Percentiles rank a stretch among this genome's conserved stretches.
Conservation (phyloP, 1,284 basidiomycete species). For the Ganoderma sinense region DNA sequence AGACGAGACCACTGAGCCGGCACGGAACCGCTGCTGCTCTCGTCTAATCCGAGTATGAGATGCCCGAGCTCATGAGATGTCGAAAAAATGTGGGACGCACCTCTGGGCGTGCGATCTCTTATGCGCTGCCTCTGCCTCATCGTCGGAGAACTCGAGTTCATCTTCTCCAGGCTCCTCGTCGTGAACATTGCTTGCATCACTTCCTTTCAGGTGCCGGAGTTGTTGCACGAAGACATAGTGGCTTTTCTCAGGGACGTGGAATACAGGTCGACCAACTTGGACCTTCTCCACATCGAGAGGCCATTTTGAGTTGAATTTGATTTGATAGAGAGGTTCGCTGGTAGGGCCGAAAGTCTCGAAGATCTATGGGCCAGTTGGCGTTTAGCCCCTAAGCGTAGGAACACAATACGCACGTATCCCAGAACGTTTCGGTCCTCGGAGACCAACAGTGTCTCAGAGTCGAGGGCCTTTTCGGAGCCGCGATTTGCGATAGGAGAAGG, state of each 20-base stretch:
- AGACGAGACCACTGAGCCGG: conserved; percentile 60
- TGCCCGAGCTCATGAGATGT: not conserved
- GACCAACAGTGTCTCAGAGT: conserved; percentile 87
- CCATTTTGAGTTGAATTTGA: conserved; percentile 69
- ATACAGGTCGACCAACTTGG: conserved; percentile 65
- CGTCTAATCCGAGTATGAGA: conserved; percentile 47
- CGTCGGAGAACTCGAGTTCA: conserved; percentile 90
- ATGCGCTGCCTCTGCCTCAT: conserved; percentile 83
- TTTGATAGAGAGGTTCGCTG: conserved; percentile 83
- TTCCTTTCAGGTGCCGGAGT: conserved; percentile 75
- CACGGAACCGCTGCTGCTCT: conserved; percentile 55
- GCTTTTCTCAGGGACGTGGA: conserved; percentile 80
- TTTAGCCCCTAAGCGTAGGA: not conserved
- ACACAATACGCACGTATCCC: conserved; percentile 70
- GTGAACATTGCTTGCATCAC: conserved; percentile 91
- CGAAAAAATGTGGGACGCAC: conserved; percentile 43
- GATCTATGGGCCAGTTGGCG: conserved; percentile 53
- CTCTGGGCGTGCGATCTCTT: conserved; percentile 63
- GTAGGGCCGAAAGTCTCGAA: conserved; percentile 94
- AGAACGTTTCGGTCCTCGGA: conserved; percentile 86
- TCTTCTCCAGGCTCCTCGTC: conserved; percentile 90
- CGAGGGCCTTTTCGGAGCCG: conserved; percentile 68
- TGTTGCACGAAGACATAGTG: conserved; percentile 80
- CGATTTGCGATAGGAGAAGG: conserved; percentile 50
- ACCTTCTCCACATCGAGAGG: conserved; percentile 65